Evolutionary conservation across 768 basidiomycete species (phyloP), one percentile per base, ranked within the genome.

Genomic region (Hemileccinum impolitum): DNA sequence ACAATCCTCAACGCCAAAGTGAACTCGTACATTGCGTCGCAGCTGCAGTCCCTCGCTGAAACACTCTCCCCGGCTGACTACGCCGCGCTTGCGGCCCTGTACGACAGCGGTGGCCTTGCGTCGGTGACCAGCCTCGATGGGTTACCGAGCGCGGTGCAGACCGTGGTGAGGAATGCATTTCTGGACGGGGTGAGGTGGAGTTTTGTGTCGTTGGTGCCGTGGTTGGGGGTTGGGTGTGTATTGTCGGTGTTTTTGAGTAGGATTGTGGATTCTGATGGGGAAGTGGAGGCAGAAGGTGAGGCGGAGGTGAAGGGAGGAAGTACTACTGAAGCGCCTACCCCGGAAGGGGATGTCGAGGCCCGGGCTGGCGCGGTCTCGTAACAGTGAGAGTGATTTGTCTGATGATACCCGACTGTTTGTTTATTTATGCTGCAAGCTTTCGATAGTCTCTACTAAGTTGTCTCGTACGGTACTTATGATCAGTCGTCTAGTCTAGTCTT

Each of bases 121-220:
- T 74, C 74, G 9, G 34, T 73, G 32, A 61, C 70, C 35, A 62
- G 58, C 35, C 72, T 79, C 34, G 51, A 64, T 35, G 56, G 55
- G 37, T 64, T 79, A n/a, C 67, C 75, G 12, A 51, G 56, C 0
- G 51, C 49, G 1, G 62, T 73, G 39, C 74, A 72, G 52, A 43
- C 13, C 2, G 42, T 71, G 37, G 63, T 79, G 6, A 63, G 64
- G 40, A 62, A 66, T 42, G 78, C 76, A 34, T 79, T 75, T 61
- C 51, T 57, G 45, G 52, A 70, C 10, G 79, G 70, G 3, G 63
- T 70, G 8, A 59, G 68, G 23, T 79, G 71, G 73, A 54, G 62
- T 15, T 80, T 80, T 49, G 62, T 77, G 43, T 75, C 72, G 23
- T 53, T 79, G 45, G 50, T 79, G n/a, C 78, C 77, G 0, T 80